Base-by-base conservation (phyloP, 768 basidiomycete genomes). In the Wakefieldia striispora region DNA sequence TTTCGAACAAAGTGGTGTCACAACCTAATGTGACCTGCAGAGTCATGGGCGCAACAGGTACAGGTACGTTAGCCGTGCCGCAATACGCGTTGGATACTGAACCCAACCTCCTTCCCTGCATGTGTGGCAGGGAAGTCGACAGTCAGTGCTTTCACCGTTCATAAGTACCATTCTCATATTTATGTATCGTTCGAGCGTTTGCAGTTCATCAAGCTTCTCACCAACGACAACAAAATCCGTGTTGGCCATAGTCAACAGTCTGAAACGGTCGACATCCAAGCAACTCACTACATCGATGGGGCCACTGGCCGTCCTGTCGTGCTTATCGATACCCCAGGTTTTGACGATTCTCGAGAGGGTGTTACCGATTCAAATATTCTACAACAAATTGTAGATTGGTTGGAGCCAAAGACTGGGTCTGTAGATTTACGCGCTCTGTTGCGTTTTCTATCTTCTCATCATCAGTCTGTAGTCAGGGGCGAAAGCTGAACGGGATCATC, bases 401-500 rank as follows among this genome's bases (percentile, higher is more conserved):
- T 54, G 33, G 45, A 43, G 16, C 45, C 50, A 20, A 36, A 34
- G 13, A 43, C 4, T 23, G 37, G 39, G 43, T 43, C 31, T 26
- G 47, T 38, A 8, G 14, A 16, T 17, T 10, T 13, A 11, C 20
- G 16, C 6, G 6, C 17, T 14, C 20, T 19, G 24, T 14, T n/a
- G n/a, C 16, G 1, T 33, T 11, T 9, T 17, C 19, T 31, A 19
- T 33, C 29, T 17, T 45, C n/a, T 40, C 0, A 39, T 26, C 16
- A n/a, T 17, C 21, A 8, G 21, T n/a, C 14, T 17, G 7, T 16
- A 53, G 45, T 14, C 41, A 49, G 45, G 17, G 21, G 11, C 42
- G 26, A 40, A 69, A 61, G 24, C 50, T 78, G 3, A 63, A 72
- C 7, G 76, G 75, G 1, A 67, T 78, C 45, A 70, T 78, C 38